Base-by-base conservation (phyloP, 2,329 filamentous ascomycete genomes). In the Aspergillus viridinutans region DNA sequence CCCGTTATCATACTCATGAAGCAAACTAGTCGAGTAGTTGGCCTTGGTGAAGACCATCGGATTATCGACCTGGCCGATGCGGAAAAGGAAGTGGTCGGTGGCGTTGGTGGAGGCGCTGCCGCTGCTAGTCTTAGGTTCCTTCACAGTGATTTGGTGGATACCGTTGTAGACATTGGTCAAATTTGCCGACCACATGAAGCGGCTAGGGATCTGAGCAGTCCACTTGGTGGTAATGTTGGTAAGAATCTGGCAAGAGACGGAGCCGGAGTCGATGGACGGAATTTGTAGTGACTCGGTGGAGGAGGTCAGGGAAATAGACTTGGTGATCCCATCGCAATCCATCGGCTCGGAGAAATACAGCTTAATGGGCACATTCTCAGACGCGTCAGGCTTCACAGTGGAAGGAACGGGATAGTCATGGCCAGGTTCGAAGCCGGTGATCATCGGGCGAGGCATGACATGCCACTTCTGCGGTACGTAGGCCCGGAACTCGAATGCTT, bases 331-430 rank as follows among this genome's bases (percentile, higher is more conserved):
- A 12, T 79, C 72, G 67, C 85, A 88, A 61, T 83, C 75, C 85
- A 88, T 86, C 49, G 78, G 72, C 3, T 74, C 73, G 1, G 83
- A 85, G 68, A 86, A 88, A 40, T 82, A 78, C 2, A 88, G 54
- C 47, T 80, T 75, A 45, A 87, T 72, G 1, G 76, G 66, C 14
- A 85, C 61, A 4, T 66, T 71, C 45, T 82, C 78, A 23, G 72
- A 67, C 48, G 72, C 63, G 45, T 74, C 71, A 1, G 73, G 68
- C 1, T 59, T 55, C 10, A 74, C 75, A 28, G 69, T 77, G 0
- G 84, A 85, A 17, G 78, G 56, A 3, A 87, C 64, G 2, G 83
- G 80, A 1, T 70, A 67, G 64, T 88, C 85, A 61, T 88, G 85
- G 2, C 84, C 83, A 4, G 85, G 85, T 2, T 72, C 65, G 63